Base-by-base conservation (phyloP, 495 filamentous ascomycete species). In the Penicillium nucicola region DNA sequence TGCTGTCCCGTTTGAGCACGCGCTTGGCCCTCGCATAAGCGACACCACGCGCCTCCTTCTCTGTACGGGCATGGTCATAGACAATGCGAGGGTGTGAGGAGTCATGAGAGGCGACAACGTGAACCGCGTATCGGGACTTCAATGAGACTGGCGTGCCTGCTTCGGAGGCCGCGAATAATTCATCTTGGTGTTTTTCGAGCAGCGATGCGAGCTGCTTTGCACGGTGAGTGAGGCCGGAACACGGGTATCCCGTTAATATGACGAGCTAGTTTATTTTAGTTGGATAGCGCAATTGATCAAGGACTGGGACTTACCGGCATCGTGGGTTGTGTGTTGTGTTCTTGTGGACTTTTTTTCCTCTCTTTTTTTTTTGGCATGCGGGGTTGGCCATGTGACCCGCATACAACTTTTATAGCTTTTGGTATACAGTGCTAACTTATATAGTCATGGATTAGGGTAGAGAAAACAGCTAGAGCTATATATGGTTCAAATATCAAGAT, bases 11-110 rank as follows among this genome's bases (percentile, higher is more conserved):
- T 15, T 80, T 81, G 22, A 98, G 77, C 32, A 80, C 78, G 32
- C 93, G 82, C 75, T 96, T 97, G 23, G 95, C 83, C 35, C 92
- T 88, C 22, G 84, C 88, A 65, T 88, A 93, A 28, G 87, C 79
- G 11, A 88, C 79, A 2, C 90, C 92, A n/a, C 93, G 84, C 2
- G 90, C 89, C 66, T 95, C 87, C 67, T 98, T 98, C 69, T 98
- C 93, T 0, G 83, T 82, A 14, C 77, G 72, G 5, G 85, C 84
- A 58, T 84, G 73, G 48, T 77, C 69, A 46, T 81, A 80, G 0
- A 79, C 74, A 5, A 58, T 75, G 11, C 72, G 66, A 14, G 71
- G 70, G 39, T 76, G 61, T 2, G 78, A 62, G 57, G 66, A 34
- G 56, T 70, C 56, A 58, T 78, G 64, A 71, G 78, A 73, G 70